These are phyloP conservation scores for Penicillium coprophilum DNA, from an alignment of 495 filamentous ascomycete genomes.

Conservation along the genomic window DNA sequence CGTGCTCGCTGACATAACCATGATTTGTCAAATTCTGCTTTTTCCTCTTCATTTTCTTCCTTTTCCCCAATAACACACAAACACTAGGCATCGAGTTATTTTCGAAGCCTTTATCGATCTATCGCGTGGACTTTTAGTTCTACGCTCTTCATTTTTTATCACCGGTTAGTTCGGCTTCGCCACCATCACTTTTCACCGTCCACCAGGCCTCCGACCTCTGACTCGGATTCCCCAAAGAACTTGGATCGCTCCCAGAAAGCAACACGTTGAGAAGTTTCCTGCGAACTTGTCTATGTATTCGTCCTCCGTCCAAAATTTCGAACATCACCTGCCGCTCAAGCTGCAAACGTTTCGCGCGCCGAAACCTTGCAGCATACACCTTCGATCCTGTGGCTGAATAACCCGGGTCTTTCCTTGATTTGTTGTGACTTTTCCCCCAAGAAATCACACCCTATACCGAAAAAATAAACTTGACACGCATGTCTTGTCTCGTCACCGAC, in stretches of 20 bases:
- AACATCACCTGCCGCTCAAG: constrained; percentile 85
- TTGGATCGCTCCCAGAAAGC: constrained; percentile 44
- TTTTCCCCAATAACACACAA: constrained; percentile 15
- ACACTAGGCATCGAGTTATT: constrained; percentile 21
- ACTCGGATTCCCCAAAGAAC: constrained; percentile 37
- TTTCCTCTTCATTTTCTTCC: constrained; percentile 14
- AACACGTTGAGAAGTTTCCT: constrained; percentile 29
- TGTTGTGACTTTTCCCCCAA: constrained; percentile 30
- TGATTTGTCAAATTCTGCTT: constrained; percentile 19
- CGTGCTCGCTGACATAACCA: constrained; percentile 29
- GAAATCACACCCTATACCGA: constrained; percentile 26
- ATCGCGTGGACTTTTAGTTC: constrained; percentile 25
- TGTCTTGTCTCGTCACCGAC: constrained; percentile 53
- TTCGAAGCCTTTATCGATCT: constrained; percentile 20
- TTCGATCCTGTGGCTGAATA: constrained; percentile 83
- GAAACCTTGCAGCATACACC: constrained; percentile 82
- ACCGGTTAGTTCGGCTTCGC: constrained; percentile 22
- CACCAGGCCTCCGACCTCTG: constrained; percentile 29
- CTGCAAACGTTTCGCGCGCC: constrained; percentile 90
- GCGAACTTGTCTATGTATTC: constrained; percentile 76
- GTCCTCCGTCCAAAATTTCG: constrained; percentile 69
- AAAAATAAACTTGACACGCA: constrained; percentile 53
- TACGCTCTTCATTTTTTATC: constrained; percentile 6
- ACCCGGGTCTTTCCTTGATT: constrained; percentile 22
- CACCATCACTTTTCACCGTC: constrained; percentile 27